Evolutionary conservation across 2,329 filamentous ascomycete genomes (phyloP), one percentile per base, ranked within the genome.

Genomic region (Podosphaera aphanis): DNA sequence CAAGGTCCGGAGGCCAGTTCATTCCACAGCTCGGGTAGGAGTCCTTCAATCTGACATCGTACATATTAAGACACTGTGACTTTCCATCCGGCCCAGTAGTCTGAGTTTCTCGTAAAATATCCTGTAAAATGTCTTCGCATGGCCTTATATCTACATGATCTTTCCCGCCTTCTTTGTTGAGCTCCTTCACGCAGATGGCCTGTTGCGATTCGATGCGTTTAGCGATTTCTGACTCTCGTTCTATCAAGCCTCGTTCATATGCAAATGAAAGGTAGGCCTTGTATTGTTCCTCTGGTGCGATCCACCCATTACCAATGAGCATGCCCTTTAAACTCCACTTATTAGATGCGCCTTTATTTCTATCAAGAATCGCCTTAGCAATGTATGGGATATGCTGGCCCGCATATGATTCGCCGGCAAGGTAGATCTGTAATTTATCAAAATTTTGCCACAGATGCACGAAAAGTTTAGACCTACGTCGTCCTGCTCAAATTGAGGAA

Each of bases 331-430:
- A 64, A 44, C 79, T 79, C 90, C 88, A 98, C 21, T 63, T 60
- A 36, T 64, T 59, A 4, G 63, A 62, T 19, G 57, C 57, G n/a
- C 66, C 65, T 56, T 80, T 79, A 65, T 98, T 98, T 49, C 84
- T 83, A 42, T 85, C 77, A 48, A 94, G 68, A 46, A 98, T 93
- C 18, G 81, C 81, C 57, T 79, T 78, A n/a, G 86, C 82, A 52
- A 99, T 90, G 61, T 98, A 93, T 1, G 90, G 90, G 50, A 98
- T 95, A 63, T 95, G 79, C 59, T 95, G 90, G 39, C 90, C 90
- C 4, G 90, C 90, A 59, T 86, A 98, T 0, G 88, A 98, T 65
- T 99, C 90, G 54, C 92, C 90, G 1, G 88, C 83, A 52, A 98
- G 70, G 61, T 94, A 98, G 18, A 98, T 65, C 86, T 95, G 57